Conservation (phyloP, 106 monocot genomes). For the Dendrobium catenatum region DNA sequence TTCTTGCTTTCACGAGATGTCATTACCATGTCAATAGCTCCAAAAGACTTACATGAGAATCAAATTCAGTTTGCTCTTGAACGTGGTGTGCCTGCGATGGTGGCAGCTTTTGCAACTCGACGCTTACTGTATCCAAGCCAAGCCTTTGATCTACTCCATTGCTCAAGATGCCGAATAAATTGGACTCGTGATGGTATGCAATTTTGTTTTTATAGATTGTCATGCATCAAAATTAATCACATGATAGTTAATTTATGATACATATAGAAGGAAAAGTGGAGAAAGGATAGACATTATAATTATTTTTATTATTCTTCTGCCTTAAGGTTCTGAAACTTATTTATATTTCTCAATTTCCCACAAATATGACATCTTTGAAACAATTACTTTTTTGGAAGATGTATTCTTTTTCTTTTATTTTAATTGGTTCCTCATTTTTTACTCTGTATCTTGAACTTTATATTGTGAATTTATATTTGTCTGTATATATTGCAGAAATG, state of each 20-base stretch:
- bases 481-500: background rate
- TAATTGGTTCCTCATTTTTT: background rate
- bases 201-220: background rate
- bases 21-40: conserved; percentile 77
- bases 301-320: background rate
- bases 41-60: conserved; percentile 93
- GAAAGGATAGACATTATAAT: background rate
- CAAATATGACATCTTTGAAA: background rate
- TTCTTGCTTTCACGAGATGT: conserved; percentile 74
- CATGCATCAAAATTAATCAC: background rate
- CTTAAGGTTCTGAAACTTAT: background rate
- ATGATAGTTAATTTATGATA: background rate
- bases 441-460: background rate
- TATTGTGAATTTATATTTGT: background rate
- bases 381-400: background rate
- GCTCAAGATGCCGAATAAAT: conserved; percentile 89
- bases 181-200: conserved; percentile 83
- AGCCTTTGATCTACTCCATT: conserved; percentile 91
- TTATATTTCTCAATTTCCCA: background rate
- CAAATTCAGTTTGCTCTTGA: conserved; percentile 98
- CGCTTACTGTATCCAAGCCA: conserved; percentile 77
- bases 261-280: background rate
- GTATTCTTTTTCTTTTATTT: background rate
- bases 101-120: conserved; percentile 80
- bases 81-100: conserved; percentile 91